These are phyloP conservation scores for Gloeophyllum trabeum DNA, from an alignment of 768 basidiomycete genomes.

Conservation along the genomic window DNA sequence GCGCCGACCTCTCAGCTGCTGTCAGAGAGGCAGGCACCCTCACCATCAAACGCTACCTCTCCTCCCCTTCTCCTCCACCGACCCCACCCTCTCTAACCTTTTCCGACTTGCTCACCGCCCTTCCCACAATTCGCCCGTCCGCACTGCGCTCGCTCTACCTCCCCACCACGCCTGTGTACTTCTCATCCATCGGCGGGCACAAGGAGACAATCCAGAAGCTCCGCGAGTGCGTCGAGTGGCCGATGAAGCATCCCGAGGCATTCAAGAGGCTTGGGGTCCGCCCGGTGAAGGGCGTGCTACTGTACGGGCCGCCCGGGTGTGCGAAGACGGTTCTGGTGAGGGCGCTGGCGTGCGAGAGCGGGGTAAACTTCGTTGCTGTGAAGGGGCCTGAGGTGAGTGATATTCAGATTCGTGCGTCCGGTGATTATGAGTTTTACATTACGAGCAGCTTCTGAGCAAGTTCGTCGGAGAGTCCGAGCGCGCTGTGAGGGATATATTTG, in stretches of 20 bases:
- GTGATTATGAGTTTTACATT: slow-evolving; percentile 1
- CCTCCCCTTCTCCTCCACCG: slow-evolving; percentile 10
- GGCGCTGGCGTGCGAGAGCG: slow-evolving; percentile 88
- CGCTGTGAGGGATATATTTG: slow-evolving; percentile 89
- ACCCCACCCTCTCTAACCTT: slow-evolving; percentile 27
- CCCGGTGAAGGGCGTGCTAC: slow-evolving; percentile 80
- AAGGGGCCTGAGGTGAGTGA: slow-evolving; percentile 86
- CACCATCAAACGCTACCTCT: slow-evolving; percentile 79
- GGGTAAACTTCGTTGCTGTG: slow-evolving; percentile 92
- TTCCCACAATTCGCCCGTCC: slow-evolving; percentile 79
- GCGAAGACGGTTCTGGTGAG: slow-evolving; percentile 91
- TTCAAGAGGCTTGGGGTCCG: slow-evolving; percentile 81
- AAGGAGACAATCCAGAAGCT: slow-evolving; percentile 71
- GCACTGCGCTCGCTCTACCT: slow-evolving; percentile 91
- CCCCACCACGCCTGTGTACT: slow-evolving; percentile 72
- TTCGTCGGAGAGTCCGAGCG: slow-evolving; percentile 97
- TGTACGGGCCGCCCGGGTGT: slow-evolving; percentile 97
- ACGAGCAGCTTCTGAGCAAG: slow-evolving; percentile 79
- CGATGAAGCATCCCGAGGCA: slow-evolving; percentile 73
- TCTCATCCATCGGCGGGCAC: slow-evolving; percentile 88
- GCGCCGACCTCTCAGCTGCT: slow-evolving; percentile 88
- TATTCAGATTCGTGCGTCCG: background rate
- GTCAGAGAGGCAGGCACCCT: slow-evolving; percentile 88
- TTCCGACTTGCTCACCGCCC: slow-evolving; percentile 58
- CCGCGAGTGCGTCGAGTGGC: slow-evolving; percentile 93